Evolutionary conservation across 2,329 filamentous ascomycete species (phyloP).

Genomic region (Hymenoscyphus infarciens): DNA sequence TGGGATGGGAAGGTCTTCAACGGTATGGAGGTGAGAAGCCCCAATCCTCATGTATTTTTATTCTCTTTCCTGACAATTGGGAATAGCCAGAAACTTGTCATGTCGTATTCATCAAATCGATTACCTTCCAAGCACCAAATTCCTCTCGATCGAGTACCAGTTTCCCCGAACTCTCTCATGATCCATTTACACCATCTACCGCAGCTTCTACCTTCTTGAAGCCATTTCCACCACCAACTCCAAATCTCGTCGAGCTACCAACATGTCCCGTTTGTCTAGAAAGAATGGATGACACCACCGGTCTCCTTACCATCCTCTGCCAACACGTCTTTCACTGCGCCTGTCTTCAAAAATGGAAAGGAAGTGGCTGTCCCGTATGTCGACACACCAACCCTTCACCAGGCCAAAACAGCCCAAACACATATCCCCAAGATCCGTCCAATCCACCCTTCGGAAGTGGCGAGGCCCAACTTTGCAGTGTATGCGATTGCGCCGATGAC

Average conservation of each 20-base stretch:
- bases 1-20: constrained; percentile 96
- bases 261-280: constrained; percentile 96
- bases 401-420: constrained; percentile 21
- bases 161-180: constrained; percentile 60
- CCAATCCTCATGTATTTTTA: neutral
- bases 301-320: constrained; percentile 90
- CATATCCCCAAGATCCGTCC: constrained; percentile 40
- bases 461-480: constrained; percentile 69
- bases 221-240: constrained; percentile 66
- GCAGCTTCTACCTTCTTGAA: constrained; percentile 40
- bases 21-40: constrained; percentile 69
- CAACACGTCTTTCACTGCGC: constrained; percentile 98
- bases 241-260: constrained; percentile 83
- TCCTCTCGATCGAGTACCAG: constrained; percentile 30
- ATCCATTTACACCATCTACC: constrained; percentile 61
- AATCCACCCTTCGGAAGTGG: constrained; percentile 58
- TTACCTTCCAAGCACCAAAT: constrained; percentile 64
- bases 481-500: constrained; percentile 77
- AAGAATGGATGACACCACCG: constrained; percentile 96
- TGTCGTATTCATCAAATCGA: constrained; percentile 89
- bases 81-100: constrained; percentile 83
- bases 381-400: constrained; percentile 68
- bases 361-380: constrained; percentile 90
- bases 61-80: neutral
- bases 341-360: constrained; percentile 94